Base-by-base conservation (phyloP, 352 stramenopile genomes). In the Globisporangium solare region DNA sequence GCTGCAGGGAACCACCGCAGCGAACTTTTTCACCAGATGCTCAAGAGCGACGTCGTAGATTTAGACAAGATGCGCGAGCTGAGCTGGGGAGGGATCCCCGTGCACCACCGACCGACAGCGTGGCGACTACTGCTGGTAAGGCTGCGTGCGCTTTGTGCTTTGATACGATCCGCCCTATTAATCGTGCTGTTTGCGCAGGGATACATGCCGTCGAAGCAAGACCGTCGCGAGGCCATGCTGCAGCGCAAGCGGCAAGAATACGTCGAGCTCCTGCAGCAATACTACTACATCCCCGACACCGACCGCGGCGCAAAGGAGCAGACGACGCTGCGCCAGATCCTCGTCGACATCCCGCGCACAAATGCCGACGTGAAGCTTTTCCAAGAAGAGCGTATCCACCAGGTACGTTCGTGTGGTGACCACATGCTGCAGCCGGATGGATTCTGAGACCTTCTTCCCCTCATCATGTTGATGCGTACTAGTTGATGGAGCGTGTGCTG, bases 291-390 rank as follows among this genome's bases (percentile, higher is more conserved):
- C 58, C 88, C 94, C 10, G 95, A 98, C 64, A 92, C 93, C 47
- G 86, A 97, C 50, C 85, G 96, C 22, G 97, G 90, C 2, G 71
- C 89, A 35, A 92, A 97, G 52, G 97, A 99, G 72, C 95, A 99
- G 69, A 95, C 95, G 41, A 98, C 95, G 15, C 73, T 99, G 57
- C 79, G 87, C 6, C 86, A 95, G 67, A 99, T 99, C 21, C 71
- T 99, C 40, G 97, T 99, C n/a, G 98, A 99, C 73, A 97, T 99
- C 21, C 98, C 98, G 40, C 80, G 98, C 7, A 99, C 97, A 12
- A 96, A 95, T 58, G 96, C 97, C 6, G 94, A 98, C 45, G 85
- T 99, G 31, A 91, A 89, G 32, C 85, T 99, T 8, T 99, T 99
- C 76, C 92, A 98, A 55, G 95, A 98, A 43, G 93, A 98, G 67